These are phyloP conservation scores for Talaromyces thailandensis DNA, from an alignment of 495 filamentous ascomycete species.

Conservation along the genomic window DNA sequence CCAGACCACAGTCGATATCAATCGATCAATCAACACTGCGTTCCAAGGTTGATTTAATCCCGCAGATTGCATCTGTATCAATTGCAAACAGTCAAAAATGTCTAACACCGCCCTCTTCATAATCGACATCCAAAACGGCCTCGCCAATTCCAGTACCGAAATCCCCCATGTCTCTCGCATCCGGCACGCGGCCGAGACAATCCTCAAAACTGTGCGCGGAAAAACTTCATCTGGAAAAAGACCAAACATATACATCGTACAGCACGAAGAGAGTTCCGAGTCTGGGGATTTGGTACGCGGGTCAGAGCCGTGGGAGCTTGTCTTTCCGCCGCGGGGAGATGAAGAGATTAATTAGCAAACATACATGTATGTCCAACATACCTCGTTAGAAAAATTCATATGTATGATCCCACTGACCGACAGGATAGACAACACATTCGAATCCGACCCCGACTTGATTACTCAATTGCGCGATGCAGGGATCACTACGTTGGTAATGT, in stretches of 20 bases:
- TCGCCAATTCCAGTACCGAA: slow-evolving; percentile 14
- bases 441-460: slow-evolving; percentile 20
- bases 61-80: too few relatives aligned
- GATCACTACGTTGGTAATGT: slow-evolving; percentile 14
- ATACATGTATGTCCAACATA: slow-evolving; percentile 13
- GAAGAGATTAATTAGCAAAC: slow-evolving; percentile 14
- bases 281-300: slow-evolving; percentile 13
- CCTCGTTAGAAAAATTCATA: too few relatives aligned
- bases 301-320: slow-evolving; percentile 20
- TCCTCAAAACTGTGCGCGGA: not conserved
- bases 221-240: not conserved
- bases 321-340: slow-evolving; percentile 14
- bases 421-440: slow-evolving; percentile 13
- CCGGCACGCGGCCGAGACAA: not conserved
- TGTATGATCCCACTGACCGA: not conserved
- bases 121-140: slow-evolving; percentile 25
- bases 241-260: slow-evolving; percentile 9
- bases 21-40: too few relatives aligned
- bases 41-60: too few relatives aligned
- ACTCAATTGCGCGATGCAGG: slow-evolving; percentile 7
- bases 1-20: too few relatives aligned
- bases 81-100: not conserved
- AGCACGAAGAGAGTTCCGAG: slow-evolving; percentile 19
- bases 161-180: slow-evolving; percentile 17
- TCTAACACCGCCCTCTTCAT: slow-evolving; percentile 18